These are phyloP conservation scores for Fusarium sp. DNA, from an alignment of 2,329 filamentous ascomycete species.

Conservation along the genomic window DNA sequence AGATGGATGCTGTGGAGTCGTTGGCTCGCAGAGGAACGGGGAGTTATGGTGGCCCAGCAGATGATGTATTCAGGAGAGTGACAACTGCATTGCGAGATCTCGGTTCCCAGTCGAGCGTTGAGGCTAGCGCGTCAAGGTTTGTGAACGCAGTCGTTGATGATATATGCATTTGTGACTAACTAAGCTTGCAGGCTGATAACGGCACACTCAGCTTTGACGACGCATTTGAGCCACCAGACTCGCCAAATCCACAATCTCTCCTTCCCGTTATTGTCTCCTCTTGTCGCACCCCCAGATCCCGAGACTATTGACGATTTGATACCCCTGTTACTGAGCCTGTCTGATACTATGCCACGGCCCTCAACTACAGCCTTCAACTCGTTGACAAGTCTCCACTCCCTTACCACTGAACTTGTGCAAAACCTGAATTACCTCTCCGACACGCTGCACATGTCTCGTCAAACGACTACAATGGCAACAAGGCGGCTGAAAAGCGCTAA, in stretches of 20 bases:
- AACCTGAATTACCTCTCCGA: constrained; percentile 90
- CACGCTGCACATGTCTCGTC: constrained; percentile 92
- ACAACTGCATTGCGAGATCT: constrained; percentile 77
- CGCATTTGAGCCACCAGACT: constrained; percentile 80
- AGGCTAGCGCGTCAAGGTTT: constrained; percentile 78
- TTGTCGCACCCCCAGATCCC: constrained; percentile 71
- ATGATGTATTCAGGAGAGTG: constrained; percentile 76
- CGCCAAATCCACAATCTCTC: constrained; percentile 80
- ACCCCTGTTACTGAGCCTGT: constrained; percentile 73
- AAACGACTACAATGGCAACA: constrained; percentile 85
- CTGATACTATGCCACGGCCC: constrained; percentile 74
- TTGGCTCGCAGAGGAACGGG: constrained; percentile 75
- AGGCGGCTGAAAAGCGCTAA: constrained; percentile 83
- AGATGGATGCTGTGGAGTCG: constrained; percentile 79
- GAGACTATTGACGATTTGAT: constrained; percentile 77
- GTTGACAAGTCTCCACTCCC: constrained; percentile 74
- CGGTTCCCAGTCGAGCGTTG: constrained; percentile 78
- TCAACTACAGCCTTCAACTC: constrained; percentile 73
- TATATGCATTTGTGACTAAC: constrained; percentile 28
- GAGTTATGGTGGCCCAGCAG: constrained; percentile 72
- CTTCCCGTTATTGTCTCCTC: constrained; percentile 76
- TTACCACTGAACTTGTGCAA: constrained; percentile 79
- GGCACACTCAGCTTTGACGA: constrained; percentile 78
- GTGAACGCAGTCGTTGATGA: neutral
- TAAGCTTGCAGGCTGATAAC: constrained; percentile 73